phyloP scores from a whole-genome alignment of 345 rosid species.

The Sisymbrium irio region DNA sequence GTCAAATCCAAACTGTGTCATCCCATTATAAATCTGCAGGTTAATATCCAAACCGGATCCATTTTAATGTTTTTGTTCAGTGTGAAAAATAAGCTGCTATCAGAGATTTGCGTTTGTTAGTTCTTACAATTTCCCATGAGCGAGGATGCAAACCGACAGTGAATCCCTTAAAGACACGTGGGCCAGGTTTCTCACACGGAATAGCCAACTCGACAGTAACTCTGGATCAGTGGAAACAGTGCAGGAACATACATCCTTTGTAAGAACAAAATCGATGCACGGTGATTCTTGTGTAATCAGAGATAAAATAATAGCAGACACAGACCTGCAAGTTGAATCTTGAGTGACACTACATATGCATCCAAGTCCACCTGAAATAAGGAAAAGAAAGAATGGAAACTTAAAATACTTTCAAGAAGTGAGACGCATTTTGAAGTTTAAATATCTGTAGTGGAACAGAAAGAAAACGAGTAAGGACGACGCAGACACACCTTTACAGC shows the following conservation, averaged over 20 bases:
- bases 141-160: slow-evolving; percentile 95
- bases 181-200: slow-evolving; percentile 84
- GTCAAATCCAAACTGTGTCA: slow-evolving; percentile 86
- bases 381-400: slow-evolving; percentile 8
- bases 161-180: slow-evolving; percentile 77
- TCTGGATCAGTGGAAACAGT: slow-evolving; percentile 43
- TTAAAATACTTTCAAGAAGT: not conserved
- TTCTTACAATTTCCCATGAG: slow-evolving; percentile 90
- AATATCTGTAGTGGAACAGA: not conserved
- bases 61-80: not conserved
- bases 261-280: not conserved
- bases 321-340: slow-evolving; percentile 83
- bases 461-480: not conserved
- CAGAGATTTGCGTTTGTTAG: slow-evolving; percentile 14
- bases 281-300: slow-evolving; percentile 1
- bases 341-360: slow-evolving; percentile 85
- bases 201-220: slow-evolving; percentile 73
- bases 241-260: not conserved
- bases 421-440: not conserved
- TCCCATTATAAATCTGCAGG: slow-evolving; percentile 77
- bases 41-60: not conserved
- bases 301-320: slow-evolving; percentile 2
- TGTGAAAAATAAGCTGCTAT: not conserved
- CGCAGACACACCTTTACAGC: slow-evolving; percentile 95
- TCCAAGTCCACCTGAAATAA: slow-evolving; percentile 63